A percentile compares a stretch with the other conserved stretches of the same genome.
phyloP scores from a whole-genome alignment of 768 basidiomycete genomes.

The Tulasnella sp. region DNA sequence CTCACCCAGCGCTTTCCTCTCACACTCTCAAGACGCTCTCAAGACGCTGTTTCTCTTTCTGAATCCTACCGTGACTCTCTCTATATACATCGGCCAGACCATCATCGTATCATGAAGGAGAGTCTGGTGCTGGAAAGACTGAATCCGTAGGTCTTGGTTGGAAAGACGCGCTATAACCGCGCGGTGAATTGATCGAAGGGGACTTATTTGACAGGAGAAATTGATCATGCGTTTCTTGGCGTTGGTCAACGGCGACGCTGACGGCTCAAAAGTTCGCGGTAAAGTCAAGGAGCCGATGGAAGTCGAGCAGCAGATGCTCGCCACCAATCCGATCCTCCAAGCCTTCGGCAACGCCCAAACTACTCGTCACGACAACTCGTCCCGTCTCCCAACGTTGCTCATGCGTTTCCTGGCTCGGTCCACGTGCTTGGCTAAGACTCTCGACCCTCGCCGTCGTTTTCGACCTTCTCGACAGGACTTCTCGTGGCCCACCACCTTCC shows the following conservation, averaged over 20 bases:
- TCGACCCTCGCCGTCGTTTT: too few species aligned
- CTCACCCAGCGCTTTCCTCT: too few species aligned
- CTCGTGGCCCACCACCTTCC: too few species aligned
- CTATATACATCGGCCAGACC: constrained; percentile 94
- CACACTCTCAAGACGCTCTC: too few species aligned
- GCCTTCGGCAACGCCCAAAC: constrained; percentile 99
- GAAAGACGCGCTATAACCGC: not conserved
- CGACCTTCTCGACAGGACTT: too few species aligned
- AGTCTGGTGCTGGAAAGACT: constrained; percentile 99
- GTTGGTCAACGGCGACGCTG: constrained; percentile 85
- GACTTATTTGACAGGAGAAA: constrained; percentile 65
- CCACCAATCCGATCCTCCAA: constrained; percentile 99
- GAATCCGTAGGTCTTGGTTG: constrained; percentile 70
- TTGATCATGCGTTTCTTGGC: constrained; percentile 99
- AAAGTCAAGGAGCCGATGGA: constrained; percentile 91
- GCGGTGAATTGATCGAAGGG: not conserved
- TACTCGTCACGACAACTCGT: constrained; percentile 98
- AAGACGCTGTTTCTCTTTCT: too few species aligned
- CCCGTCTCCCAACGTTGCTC: too few species aligned
- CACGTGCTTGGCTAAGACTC: too few species aligned
- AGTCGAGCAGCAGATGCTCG: constrained; percentile 95
- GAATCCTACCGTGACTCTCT: too few species aligned
- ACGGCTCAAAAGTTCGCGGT: constrained; percentile 60
- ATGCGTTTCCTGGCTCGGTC: too few species aligned
- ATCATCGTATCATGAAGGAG: constrained; percentile 99